Evolutionary conservation across 139 green algal genomes (phyloP).

Genomic region (Haematococcus lacustris): DNA sequence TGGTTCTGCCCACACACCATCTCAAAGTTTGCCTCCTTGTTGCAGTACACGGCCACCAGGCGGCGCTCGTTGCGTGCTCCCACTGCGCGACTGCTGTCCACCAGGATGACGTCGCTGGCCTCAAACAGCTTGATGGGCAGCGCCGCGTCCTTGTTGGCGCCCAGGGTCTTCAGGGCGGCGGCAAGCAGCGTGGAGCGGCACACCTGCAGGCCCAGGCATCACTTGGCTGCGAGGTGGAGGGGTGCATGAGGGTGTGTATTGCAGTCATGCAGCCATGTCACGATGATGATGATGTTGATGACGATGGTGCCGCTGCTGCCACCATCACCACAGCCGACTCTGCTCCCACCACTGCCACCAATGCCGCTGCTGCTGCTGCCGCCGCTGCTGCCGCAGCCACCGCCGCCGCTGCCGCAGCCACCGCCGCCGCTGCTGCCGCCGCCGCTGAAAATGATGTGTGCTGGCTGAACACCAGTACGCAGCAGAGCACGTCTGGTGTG

Average conservation of each 20-base stretch:
- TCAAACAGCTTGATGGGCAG: constrained; percentile 95
- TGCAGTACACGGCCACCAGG: constrained; percentile 80
- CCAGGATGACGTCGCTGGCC: constrained; percentile 13
- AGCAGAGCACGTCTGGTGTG: background rate
- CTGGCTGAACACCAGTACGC: background rate
- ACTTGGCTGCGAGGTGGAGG: no score
- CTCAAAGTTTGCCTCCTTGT: constrained; percentile 82
- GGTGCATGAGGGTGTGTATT: background rate
- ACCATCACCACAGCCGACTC: no score
- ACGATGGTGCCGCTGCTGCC: no score
- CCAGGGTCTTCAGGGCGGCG: constrained; percentile 89
- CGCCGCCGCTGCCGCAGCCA: no score
- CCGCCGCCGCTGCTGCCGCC: no score
- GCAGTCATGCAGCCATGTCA: background rate
- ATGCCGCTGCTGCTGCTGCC: no score
- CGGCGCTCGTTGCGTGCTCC: constrained; percentile 85
- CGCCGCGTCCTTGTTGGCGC: constrained; percentile 83
- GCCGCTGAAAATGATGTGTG: background rate
- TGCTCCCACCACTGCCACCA: no score
- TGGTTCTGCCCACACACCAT: no score
- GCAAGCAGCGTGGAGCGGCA: constrained; percentile 53
- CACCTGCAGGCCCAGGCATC: constrained; percentile 26
- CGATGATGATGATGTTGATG: background rate
- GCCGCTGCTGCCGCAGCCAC: no score
- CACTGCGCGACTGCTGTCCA: background rate